Percentiles rank a stretch among this genome's conserved stretches.
Evolutionary conservation across 1,284 basidiomycete genomes (phyloP).

Genomic region (Microbotryomycetes sp.): DNA sequence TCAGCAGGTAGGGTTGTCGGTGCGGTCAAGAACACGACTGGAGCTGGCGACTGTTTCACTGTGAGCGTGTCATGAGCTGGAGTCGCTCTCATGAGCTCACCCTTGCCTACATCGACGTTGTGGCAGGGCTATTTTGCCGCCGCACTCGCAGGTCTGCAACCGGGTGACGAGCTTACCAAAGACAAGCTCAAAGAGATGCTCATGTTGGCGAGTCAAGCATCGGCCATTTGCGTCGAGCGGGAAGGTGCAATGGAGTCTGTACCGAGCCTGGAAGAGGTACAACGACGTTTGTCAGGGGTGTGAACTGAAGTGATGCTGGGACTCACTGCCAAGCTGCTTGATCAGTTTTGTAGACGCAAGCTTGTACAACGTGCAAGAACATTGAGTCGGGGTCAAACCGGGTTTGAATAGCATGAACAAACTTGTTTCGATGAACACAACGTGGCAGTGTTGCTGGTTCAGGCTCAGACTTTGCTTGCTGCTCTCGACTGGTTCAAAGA

Average conservation of each 20-base stretch:
- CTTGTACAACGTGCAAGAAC: too few species aligned
- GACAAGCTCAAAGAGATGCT: conserved; percentile 15
- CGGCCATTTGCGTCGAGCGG: conserved; percentile 33
- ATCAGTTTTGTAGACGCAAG: too few species aligned
- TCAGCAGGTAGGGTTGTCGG: conserved; percentile 21
- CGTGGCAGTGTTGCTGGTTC: too few species aligned
- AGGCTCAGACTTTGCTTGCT: too few species aligned
- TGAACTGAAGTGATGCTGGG: neutral
- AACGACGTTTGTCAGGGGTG: conserved; percentile 9
- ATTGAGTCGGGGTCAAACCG: too few species aligned
- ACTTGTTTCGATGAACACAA: too few species aligned
- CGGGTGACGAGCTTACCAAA: neutral
- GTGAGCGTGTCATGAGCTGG: conserved; percentile 4
- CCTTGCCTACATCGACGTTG: too few species aligned
- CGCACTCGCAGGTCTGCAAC: conserved; percentile 9
- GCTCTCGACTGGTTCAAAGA: too few species aligned
- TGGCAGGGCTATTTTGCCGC: conserved; percentile 27
- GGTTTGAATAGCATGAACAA: too few species aligned
- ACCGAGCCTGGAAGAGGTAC: conserved; percentile 25
- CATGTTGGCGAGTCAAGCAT: conserved; percentile 26
- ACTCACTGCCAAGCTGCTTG: too few species aligned
- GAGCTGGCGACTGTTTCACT: conserved; percentile 37
- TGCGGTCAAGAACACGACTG: conserved; percentile 33
- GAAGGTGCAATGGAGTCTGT: conserved; percentile 37
- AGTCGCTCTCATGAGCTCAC: neutral